phyloP scores from a whole-genome alignment of 2,329 filamentous ascomycete species.

The Sordariomycetes sp. region DNA sequence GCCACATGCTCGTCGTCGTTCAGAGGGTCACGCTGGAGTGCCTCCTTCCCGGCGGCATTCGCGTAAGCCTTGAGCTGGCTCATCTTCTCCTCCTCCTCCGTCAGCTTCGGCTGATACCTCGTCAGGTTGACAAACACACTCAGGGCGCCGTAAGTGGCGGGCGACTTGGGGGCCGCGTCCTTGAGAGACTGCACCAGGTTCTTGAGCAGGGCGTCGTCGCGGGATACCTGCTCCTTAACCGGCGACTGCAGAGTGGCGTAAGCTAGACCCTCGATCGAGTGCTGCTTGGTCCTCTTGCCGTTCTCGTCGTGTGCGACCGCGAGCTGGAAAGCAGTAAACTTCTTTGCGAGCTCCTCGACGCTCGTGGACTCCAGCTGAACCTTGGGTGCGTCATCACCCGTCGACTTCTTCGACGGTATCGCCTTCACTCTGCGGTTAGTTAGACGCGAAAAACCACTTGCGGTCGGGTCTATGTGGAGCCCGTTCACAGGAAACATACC shows the following conservation, averaged over 20 bases:
- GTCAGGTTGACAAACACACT: slow-evolving; percentile 81
- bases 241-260: slow-evolving; percentile 79
- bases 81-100: slow-evolving; percentile 88
- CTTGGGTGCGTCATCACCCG: slow-evolving; percentile 25
- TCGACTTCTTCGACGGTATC: slow-evolving; percentile 29
- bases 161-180: slow-evolving; percentile 47
- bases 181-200: slow-evolving; percentile 52
- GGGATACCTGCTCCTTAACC: slow-evolving; percentile 69
- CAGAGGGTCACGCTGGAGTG: slow-evolving; percentile 48
- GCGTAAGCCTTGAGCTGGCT: slow-evolving; percentile 89
- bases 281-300: slow-evolving; percentile 23
- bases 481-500: slow-evolving; percentile 21
- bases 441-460: slow-evolving; percentile 13
- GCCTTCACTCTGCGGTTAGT: slow-evolving; percentile 40
- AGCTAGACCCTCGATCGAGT: slow-evolving; percentile 79
- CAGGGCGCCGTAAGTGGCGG: slow-evolving; percentile 70
- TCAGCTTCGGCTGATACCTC: slow-evolving; percentile 59
- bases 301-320: slow-evolving; percentile 18
- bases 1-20: slow-evolving; percentile 66
- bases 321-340: slow-evolving; percentile 47
- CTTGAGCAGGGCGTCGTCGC: slow-evolving; percentile 55
- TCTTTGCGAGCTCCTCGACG: slow-evolving; percentile 50
- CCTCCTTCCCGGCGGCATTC: slow-evolving; percentile 56
- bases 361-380: slow-evolving; percentile 42
- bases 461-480: slow-evolving; percentile 5